Evolutionary conservation across 108 stramenopile species (phyloP).

Genomic region (Nannochloropsis gaditana): DNA sequence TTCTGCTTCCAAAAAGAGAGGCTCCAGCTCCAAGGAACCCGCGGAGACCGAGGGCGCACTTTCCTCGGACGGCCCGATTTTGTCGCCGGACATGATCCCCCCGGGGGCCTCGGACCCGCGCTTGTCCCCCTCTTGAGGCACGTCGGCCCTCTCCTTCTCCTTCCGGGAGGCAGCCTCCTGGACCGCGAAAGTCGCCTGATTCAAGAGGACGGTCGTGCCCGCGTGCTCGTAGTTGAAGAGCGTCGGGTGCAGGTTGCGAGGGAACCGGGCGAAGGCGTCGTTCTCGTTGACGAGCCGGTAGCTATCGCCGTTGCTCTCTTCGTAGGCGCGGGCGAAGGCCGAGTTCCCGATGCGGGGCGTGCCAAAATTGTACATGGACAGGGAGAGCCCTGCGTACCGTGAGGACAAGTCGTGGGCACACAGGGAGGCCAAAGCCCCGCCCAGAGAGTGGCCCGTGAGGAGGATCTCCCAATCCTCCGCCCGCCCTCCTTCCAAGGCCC

Average conservation of each 20-base stretch:
- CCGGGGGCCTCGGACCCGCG: neutral
- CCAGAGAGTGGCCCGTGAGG: conserved; percentile 19
- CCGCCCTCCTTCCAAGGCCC: neutral
- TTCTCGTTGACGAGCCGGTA: conserved; percentile 2
- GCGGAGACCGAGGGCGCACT: neutral
- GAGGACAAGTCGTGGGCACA: conserved; percentile 15
- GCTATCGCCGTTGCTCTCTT: neutral
- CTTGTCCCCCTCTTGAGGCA: neutral
- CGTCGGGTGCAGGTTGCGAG: neutral
- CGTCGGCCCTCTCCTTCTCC: neutral
- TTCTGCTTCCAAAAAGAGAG: neutral
- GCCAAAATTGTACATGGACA: conserved; percentile 22
- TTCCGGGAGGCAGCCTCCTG: neutral
- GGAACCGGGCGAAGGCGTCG: conserved; percentile 4
- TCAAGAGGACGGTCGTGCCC: neutral
- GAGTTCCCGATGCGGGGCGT: conserved; percentile 6
- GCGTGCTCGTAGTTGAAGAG: neutral
- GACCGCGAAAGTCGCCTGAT: neutral
- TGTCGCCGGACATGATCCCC: neutral
- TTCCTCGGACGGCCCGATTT: neutral
- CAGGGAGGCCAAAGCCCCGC: conserved; percentile 10
- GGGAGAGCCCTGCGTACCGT: neutral
- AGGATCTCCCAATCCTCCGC: conserved; percentile 3
- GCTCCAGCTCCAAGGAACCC: neutral
- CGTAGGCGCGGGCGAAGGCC: neutral